These are phyloP conservation scores for Rhizomucor pusillus DNA, from an alignment of 371 early-diverging fungal species.

Conservation along the genomic window DNA sequence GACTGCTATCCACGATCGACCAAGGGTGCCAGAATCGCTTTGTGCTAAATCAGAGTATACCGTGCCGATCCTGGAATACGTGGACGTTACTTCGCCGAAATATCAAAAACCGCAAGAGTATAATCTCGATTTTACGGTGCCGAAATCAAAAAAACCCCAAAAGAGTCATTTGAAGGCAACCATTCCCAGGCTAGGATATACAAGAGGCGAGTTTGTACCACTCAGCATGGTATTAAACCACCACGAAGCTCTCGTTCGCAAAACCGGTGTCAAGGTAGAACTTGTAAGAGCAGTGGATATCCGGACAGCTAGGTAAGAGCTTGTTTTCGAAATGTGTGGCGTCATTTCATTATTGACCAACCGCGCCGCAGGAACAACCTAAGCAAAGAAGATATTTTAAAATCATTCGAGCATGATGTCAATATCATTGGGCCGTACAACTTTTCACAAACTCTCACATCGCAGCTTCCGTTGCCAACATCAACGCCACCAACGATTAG, in stretches of 20 bases:
- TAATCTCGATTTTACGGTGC: constrained; percentile 15
- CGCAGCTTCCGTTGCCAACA: constrained; percentile 40
- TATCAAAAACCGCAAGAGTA: constrained; percentile 33
- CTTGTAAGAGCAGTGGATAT: constrained; percentile 37
- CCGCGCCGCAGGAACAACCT: constrained; percentile 8
- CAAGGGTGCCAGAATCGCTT: constrained; percentile 41
- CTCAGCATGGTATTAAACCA: constrained; percentile 31
- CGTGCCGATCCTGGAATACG: constrained; percentile 39
- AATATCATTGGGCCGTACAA: constrained; percentile 17
- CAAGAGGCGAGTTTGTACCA: constrained; percentile 49
- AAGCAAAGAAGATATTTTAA: constrained; percentile 17
- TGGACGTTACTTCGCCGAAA: constrained; percentile 29
- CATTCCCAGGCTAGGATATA: constrained; percentile 43
- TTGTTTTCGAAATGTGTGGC: background rate
- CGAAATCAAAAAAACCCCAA: constrained; percentile 21
- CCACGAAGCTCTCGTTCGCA: constrained; percentile 25
- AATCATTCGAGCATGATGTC: constrained; percentile 18
- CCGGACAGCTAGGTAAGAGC: constrained; percentile 20
- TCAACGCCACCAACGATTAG: constrained; percentile 46
- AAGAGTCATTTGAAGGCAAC: constrained; percentile 30
- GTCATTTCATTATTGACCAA: background rate
- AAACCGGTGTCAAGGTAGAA: constrained; percentile 28
- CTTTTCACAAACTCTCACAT: constrained; percentile 21
- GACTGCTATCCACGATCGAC: constrained; percentile 34
- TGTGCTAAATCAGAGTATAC: constrained; percentile 38